phyloP scores from a whole-genome alignment of 176 grass and related monocot species.

The Eremochloa ophiuroides region DNA sequence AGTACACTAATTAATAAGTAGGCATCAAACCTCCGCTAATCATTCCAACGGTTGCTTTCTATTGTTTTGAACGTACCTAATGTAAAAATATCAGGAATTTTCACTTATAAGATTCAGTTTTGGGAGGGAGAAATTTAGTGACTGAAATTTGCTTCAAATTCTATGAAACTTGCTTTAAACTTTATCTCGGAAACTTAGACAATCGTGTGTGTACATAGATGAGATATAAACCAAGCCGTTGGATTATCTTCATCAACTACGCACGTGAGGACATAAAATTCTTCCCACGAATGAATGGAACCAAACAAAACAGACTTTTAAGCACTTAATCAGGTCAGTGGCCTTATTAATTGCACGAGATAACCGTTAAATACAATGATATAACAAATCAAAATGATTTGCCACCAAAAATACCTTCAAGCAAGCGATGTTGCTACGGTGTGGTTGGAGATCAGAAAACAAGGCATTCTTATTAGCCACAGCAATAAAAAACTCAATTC shows the following conservation, averaged over 20 bases:
- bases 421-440: neutral
- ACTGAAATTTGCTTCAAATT: neutral
- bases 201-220: neutral
- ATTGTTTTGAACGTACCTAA: no score
- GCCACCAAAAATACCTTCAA: neutral
- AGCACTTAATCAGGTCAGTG: neutral
- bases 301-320: neutral
- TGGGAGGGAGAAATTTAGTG: neutral
- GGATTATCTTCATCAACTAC: neutral
- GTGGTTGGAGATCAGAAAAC: neutral
- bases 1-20: no score
- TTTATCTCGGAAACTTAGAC: neutral
- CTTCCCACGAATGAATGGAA: neutral
- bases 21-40: no score
- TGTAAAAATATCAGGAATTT: no score
- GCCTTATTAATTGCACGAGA: neutral
- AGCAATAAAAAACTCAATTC: neutral
- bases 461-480: slow-evolving; percentile 3
- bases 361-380: neutral
- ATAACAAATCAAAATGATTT: neutral
- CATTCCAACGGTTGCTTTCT: no score
- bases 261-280: neutral
- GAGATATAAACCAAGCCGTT: no score
- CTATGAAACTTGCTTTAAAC: neutral
- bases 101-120: neutral